Percentiles rank a stretch among this genome's conserved stretches.
Evolutionary conservation across 495 filamentous ascomycete genomes (phyloP).

Genomic region (Aeminium ludgeri): DNA sequence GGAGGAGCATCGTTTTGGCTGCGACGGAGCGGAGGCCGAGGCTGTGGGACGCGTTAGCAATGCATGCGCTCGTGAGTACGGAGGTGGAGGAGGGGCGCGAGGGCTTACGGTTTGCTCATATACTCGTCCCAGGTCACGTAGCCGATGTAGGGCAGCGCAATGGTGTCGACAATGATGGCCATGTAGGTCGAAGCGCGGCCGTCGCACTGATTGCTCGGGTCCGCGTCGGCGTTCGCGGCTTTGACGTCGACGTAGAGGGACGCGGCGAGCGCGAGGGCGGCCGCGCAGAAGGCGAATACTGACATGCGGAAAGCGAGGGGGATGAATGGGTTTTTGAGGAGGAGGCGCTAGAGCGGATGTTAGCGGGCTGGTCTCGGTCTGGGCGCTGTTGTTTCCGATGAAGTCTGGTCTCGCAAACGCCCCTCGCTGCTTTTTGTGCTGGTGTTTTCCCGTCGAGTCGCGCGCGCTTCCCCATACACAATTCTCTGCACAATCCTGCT

Average conservation of each 20-base stretch:
- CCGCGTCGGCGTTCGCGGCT: constrained; percentile 12
- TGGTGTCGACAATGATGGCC: constrained; percentile 75
- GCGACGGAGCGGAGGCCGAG: constrained; percentile 67
- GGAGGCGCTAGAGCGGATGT: constrained; percentile 4
- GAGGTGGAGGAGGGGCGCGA: background rate
- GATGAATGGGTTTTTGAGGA: constrained; percentile 52
- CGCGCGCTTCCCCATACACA: no score
- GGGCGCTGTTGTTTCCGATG: no score
- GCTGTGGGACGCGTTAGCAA: no score
- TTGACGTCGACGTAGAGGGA: constrained; percentile 39
- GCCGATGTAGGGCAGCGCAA: constrained; percentile 74
- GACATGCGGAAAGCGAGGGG: constrained; percentile 68
- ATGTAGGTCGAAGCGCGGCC: constrained; percentile 66
- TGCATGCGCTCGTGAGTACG: no score
- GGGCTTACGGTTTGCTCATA: constrained; percentile 53
- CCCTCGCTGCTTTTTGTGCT: no score
- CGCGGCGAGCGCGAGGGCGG: constrained; percentile 64
- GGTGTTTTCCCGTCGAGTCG: no score
- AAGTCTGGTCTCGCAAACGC: no score
- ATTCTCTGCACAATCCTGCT: no score
- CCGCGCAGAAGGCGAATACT: constrained; percentile 64
- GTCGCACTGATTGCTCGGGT: constrained; percentile 27
- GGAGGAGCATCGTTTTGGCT: constrained; percentile 70
- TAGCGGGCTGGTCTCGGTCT: no score
- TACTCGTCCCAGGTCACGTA: constrained; percentile 98